These are phyloP conservation scores for Leucoagaricus sp. DNA, from an alignment of 1,284 basidiomycete species.

Conservation along the genomic window DNA sequence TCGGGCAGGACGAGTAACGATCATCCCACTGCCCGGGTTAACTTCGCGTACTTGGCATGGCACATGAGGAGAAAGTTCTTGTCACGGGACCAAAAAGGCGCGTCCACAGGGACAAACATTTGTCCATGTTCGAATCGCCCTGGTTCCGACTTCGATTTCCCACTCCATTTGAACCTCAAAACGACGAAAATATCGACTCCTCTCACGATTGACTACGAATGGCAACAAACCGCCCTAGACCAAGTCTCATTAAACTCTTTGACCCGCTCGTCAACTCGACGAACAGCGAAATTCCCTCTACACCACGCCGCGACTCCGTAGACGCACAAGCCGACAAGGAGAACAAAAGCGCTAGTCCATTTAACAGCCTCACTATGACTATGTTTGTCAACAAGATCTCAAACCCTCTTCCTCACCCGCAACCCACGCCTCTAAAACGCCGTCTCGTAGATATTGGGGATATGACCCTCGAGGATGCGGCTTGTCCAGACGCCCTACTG, in stretches of 20 bases:
- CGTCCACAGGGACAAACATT: conserved; percentile 42
- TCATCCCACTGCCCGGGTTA: background rate
- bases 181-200: conserved; percentile 2
- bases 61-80: conserved; percentile 14
- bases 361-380: conserved; percentile 40
- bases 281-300: conserved; percentile 15
- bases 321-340: conserved; percentile 66
- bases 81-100: conserved; percentile 23
- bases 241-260: conserved; percentile 55
- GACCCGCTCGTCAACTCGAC: conserved; percentile 47
- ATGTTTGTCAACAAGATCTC: conserved; percentile 51
- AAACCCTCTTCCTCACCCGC: conserved; percentile 30
- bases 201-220: conserved; percentile 7
- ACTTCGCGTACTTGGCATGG: background rate
- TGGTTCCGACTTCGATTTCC: conserved; percentile 18
- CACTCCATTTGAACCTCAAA: background rate
- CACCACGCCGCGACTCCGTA: conserved; percentile 21
- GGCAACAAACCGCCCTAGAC: conserved; percentile 33
- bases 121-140: conserved; percentile 3
- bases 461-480: conserved; percentile 39
- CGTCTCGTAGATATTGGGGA: conserved; percentile 65
- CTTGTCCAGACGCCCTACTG: conserved; percentile 27
- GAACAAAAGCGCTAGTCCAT: conserved; percentile 42
- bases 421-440: conserved; percentile 40
- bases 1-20: background rate